Evolutionary conservation across 1,139 yeast species (phyloP).

Genomic region (Pichia sp.): DNA sequence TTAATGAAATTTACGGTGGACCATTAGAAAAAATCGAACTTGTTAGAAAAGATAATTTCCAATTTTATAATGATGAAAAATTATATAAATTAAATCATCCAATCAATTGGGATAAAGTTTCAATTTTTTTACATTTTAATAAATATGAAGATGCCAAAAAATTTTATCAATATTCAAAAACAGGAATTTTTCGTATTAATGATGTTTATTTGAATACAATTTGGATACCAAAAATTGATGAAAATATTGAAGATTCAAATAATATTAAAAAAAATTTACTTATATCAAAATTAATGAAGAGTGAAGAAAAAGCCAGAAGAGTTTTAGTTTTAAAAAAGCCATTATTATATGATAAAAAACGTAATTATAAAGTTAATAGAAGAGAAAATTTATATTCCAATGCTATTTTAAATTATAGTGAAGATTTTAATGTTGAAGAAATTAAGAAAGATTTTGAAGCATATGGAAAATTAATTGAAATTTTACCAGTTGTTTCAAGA

Average conservation of each 20-base stretch:
- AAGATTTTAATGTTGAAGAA: conserved; percentile 33
- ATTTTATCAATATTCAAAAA: conserved; percentile 50
- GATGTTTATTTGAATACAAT: conserved; percentile 43
- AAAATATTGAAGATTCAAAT: conserved; percentile 1
- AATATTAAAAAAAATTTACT: conserved; percentile 1
- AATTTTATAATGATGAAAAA: conserved; percentile 5
- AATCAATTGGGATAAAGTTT: conserved; percentile 22
- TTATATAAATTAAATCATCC: conserved; percentile 12
- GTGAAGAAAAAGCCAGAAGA: conserved; percentile 26
- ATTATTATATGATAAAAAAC: conserved; percentile 19
- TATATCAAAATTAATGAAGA: conserved; percentile 16
- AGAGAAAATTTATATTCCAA: conserved; percentile 26
- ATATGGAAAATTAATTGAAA: conserved; percentile 59
- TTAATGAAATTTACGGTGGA: conserved; percentile 66
- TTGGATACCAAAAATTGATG: conserved; percentile 19
- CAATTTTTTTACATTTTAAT: conserved; percentile 49
- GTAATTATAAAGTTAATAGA: conserved; percentile 4
- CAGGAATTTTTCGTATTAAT: conserved; percentile 55
- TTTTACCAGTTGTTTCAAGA: conserved; percentile 62
- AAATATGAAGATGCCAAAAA: conserved; percentile 47
- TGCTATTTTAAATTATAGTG: conserved; percentile 30
- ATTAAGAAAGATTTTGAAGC: conserved; percentile 45
- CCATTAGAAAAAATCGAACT: conserved; percentile 51
- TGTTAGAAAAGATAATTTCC: conserved; percentile 15
- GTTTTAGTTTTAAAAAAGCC: conserved; percentile 29